These are phyloP conservation scores for Eragrostis curvula DNA, from an alignment of 176 grass and related monocot genomes.

Conservation along the genomic window DNA sequence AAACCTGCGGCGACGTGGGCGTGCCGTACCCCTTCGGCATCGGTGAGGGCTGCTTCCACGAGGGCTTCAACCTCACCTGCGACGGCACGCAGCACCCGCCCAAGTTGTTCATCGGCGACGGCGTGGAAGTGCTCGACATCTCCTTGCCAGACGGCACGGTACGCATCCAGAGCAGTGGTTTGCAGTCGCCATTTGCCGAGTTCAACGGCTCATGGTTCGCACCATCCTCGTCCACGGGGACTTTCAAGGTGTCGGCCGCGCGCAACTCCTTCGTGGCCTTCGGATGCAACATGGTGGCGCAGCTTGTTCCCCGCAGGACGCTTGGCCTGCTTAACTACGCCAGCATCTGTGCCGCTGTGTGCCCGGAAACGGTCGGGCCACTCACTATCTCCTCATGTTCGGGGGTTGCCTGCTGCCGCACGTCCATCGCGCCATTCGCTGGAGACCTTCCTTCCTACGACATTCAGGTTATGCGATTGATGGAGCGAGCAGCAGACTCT, in stretches of 20 bases:
- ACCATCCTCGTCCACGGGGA: not conserved
- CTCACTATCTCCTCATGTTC: not conserved
- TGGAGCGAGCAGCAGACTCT: not conserved
- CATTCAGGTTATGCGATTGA: not conserved
- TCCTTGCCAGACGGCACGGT: slow-evolving; percentile 31
- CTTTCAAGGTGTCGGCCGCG: not conserved
- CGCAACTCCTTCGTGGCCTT: slow-evolving; percentile 15
- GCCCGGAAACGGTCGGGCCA: not conserved
- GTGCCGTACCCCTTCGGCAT: slow-evolving; percentile 41
- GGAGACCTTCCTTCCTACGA: not conserved
- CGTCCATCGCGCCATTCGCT: not conserved
- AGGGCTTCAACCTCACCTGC: slow-evolving; percentile 41
- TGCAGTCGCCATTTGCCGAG: not conserved
- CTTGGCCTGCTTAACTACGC: not conserved
- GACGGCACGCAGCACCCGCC: not conserved
- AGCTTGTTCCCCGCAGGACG: not conserved
- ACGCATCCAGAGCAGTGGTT: not conserved
- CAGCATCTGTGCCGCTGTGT: slow-evolving; percentile 26
- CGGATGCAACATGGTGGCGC: slow-evolving; percentile 5
- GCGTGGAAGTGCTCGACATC: slow-evolving; percentile 6
- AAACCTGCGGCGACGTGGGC: not conserved
- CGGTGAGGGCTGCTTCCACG: not conserved
- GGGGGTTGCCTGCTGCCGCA: slow-evolving; percentile 29
- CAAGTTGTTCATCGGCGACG: not conserved
- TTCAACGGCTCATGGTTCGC: slow-evolving; percentile 19